A percentile compares a stretch with the other conserved stretches of the same genome.
Conservation (phyloP, 169 alveolate genomes). For the Eimeria falciformis region DNA sequence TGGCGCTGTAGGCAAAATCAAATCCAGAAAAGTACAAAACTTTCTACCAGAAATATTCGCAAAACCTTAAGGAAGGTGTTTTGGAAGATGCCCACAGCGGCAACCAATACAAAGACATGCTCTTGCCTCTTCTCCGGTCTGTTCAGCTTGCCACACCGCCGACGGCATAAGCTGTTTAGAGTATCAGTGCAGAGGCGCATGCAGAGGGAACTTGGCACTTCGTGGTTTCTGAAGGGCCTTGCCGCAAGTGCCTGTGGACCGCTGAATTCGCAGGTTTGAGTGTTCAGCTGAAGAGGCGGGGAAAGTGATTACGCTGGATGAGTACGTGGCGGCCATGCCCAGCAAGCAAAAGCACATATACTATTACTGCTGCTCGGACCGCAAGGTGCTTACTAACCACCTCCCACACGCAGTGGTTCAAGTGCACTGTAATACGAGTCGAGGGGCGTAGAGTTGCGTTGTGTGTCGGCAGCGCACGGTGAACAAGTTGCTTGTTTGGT, state of each 20-base stretch:
- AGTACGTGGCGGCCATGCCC: conserved; percentile 84
- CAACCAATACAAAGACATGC: conserved; percentile 62
- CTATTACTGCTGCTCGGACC: conserved; percentile 87
- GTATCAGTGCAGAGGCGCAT: background rate
- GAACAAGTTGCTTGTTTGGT: conserved; percentile 15
- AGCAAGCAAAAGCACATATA: conserved; percentile 90
- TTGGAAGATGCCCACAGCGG: conserved; percentile 78
- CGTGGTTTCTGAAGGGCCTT: background rate
- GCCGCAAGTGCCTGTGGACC: background rate
- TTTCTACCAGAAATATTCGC: conserved; percentile 89
- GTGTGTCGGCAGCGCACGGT: background rate
- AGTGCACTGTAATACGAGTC: background rate
- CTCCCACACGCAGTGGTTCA: background rate
- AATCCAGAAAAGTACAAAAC: conserved; percentile 88
- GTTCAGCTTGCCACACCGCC: background rate
- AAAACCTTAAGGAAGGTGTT: conserved; percentile 88
- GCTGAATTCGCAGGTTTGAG: conserved; percentile 24
- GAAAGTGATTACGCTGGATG: conserved; percentile 83
- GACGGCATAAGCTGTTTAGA: background rate
- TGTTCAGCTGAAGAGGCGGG: conserved; percentile 71
- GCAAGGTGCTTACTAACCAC: conserved; percentile 45
- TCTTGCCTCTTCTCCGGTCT: conserved; percentile 75
- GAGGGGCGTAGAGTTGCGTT: background rate
- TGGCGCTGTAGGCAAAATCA: conserved; percentile 75
- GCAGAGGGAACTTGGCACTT: too few relatives aligned